phyloP scores from a whole-genome alignment of 768 basidiomycete species.

The Lentinula sp. region DNA sequence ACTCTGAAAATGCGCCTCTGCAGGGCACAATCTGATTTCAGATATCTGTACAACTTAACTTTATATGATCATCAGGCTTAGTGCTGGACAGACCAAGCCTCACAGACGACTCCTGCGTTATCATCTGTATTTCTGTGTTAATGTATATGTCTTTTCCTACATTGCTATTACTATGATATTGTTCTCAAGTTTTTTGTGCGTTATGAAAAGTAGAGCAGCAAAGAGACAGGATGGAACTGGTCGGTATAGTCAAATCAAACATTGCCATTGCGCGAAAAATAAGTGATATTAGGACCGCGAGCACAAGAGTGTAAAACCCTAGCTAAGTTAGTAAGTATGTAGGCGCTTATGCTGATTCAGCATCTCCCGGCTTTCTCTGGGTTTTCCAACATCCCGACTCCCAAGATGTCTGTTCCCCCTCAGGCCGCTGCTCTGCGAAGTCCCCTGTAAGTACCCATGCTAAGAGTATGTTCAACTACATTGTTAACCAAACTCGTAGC shows the following conservation, averaged over 20 bases:
- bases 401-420: background rate
- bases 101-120: background rate
- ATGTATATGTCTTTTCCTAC: background rate
- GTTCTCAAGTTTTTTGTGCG: too few relatives aligned
- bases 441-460: background rate
- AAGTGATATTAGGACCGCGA: too few relatives aligned
- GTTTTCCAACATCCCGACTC: background rate
- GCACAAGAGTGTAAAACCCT: too few relatives aligned
- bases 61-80: background rate
- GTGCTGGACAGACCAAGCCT: background rate
- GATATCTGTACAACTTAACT: background rate
- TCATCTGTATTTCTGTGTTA: background rate
- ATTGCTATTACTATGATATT: too few relatives aligned
- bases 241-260: too few relatives aligned
- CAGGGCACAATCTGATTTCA: background rate
- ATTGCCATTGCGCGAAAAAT: too few relatives aligned
- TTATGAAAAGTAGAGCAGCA: too few relatives aligned
- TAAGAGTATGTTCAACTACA: background rate
- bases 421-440: background rate
- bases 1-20: background rate
- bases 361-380: background rate
- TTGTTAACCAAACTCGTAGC: constrained; percentile 24
- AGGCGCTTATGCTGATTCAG: too few relatives aligned
- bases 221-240: too few relatives aligned
- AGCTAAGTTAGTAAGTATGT: too few relatives aligned